These are phyloP conservation scores for Pontederia paniculata DNA, from an alignment of 176 grass and related monocot species.

Conservation along the genomic window DNA sequence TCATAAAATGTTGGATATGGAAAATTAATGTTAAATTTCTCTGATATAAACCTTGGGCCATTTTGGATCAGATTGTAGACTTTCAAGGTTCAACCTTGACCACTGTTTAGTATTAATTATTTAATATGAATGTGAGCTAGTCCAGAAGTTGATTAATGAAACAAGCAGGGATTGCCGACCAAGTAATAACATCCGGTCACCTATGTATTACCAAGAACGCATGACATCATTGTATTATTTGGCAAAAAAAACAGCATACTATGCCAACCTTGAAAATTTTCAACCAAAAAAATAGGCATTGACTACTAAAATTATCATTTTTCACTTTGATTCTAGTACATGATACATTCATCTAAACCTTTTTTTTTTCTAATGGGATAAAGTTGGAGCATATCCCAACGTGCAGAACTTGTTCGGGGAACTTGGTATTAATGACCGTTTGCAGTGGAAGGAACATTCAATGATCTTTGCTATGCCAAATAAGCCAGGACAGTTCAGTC, in stretches of 20 bases:
- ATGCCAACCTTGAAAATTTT: neutral
- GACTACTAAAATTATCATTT: neutral
- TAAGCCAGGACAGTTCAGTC: conserved; percentile 87
- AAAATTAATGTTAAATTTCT: too few species aligned
- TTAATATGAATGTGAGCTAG: too few species aligned
- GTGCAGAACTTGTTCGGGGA: conserved; percentile 92
- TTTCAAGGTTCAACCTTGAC: too few species aligned
- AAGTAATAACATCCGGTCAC: too few species aligned
- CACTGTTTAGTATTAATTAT: too few species aligned
- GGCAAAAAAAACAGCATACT: neutral
- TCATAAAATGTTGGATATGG: too few species aligned
- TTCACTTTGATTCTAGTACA: neutral
- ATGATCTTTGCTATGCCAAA: conserved; percentile 99
- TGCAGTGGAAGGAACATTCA: conserved; percentile 99
- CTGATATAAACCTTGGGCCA: too few species aligned
- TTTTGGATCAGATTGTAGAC: too few species aligned
- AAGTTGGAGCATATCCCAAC: conserved; percentile 99
- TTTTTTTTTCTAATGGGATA: neutral
- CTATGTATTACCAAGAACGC: too few species aligned
- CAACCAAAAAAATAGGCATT: neutral
- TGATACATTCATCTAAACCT: neutral
- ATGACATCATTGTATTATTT: too few species aligned
- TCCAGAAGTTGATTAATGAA: too few species aligned
- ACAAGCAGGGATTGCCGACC: too few species aligned
- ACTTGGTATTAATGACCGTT: conserved; percentile 90